A percentile compares a stretch with the other conserved stretches of the same genome.
Evolutionary conservation across 768 basidiomycete genomes (phyloP).

Genomic region (Rhodotorula graminis): DNA sequence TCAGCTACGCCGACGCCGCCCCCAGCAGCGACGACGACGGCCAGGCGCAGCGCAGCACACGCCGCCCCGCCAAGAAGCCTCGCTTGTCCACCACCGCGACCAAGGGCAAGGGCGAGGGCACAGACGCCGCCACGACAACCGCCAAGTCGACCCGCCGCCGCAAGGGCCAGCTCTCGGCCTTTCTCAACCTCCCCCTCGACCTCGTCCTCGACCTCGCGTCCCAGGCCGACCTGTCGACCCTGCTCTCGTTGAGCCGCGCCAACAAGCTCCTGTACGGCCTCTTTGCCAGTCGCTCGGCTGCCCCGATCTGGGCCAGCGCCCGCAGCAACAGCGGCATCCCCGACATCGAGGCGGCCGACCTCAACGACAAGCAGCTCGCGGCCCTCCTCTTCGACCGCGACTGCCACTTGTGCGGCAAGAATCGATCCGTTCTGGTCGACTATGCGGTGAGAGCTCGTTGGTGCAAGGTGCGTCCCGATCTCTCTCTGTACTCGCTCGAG

Average conservation of each 20-base stretch:
- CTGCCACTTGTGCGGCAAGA: neutral
- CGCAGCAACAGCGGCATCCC: neutral
- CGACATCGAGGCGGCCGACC: neutral
- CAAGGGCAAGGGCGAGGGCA: no score
- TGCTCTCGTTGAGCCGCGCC: conserved; percentile 2
- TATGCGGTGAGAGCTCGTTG: neutral
- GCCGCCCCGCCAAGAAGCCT: no score
- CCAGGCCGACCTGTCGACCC: conserved; percentile 13
- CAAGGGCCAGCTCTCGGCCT: neutral
- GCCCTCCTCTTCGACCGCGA: neutral
- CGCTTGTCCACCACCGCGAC: no score
- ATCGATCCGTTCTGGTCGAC: neutral
- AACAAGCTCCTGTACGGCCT: neutral
- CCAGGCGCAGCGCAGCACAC: no score
- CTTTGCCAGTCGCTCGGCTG: neutral
- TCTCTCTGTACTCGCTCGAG: no score
- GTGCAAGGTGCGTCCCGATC: neutral
- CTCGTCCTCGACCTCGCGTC: conserved; percentile 1
- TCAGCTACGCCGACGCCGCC: no score
- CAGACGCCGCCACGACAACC: no score
- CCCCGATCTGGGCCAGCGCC: conserved; percentile 1
- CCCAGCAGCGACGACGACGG: no score
- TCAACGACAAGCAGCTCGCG: neutral
- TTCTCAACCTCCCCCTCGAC: neutral
- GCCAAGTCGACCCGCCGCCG: no score